phyloP scores from a whole-genome alignment of 345 rosid species.

The Theobroma cacao region DNA sequence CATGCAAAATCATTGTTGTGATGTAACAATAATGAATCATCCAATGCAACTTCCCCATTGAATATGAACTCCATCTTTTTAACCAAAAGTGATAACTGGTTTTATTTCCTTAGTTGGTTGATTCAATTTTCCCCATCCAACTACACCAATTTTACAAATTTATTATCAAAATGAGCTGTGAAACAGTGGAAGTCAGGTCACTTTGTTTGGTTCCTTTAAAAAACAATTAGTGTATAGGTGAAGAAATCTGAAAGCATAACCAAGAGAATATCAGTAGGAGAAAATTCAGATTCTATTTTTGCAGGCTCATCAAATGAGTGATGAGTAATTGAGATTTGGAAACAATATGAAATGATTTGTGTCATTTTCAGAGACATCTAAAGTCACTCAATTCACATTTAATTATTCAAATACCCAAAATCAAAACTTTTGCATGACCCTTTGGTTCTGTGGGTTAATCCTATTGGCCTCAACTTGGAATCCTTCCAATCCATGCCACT shows the following conservation, averaged over 20 bases:
- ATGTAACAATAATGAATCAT: background rate
- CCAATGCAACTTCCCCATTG: background rate
- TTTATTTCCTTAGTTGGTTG: background rate
- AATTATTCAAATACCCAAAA: background rate
- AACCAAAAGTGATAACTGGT: background rate
- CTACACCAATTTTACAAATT: background rate
- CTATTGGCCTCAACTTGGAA: background rate
- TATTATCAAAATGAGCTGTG: background rate
- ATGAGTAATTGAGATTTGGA: background rate
- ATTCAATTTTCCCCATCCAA: background rate
- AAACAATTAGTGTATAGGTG: too few relatives aligned
- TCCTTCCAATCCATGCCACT: background rate
- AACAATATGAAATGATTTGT: background rate
- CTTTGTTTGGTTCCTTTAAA: too few relatives aligned
- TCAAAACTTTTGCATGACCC: background rate
- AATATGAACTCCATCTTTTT: background rate
- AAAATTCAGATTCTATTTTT: background rate
- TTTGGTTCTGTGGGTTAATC: background rate
- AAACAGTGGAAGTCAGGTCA: too few relatives aligned
- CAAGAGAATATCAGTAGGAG: background rate
- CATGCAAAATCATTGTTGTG: background rate
- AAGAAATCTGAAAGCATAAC: too few relatives aligned
- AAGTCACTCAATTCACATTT: background rate
- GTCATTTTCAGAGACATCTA: background rate
- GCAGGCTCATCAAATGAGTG: background rate